Evolutionary conservation across 352 stramenopile species (phyloP), one percentile per base, ranked within the genome.

Genomic region (Globisporangium lucens): DNA sequence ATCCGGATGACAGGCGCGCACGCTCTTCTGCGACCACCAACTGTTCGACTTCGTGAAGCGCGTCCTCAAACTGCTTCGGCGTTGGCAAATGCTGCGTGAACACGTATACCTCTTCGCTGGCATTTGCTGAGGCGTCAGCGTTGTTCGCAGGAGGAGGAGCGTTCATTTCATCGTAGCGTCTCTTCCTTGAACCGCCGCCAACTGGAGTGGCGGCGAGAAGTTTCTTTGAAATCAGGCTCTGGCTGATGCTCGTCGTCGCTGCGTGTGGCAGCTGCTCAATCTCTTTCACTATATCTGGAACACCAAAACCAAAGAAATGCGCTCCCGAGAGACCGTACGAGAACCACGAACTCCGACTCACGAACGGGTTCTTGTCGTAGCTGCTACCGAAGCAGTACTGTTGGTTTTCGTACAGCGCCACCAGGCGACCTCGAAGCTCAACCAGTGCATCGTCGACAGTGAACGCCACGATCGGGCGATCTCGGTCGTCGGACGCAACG

Each of bases 51-150:
- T 91, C 82, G 22, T 82, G 77, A 67, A 96, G 83, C 1, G 95
- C 86, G 10, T 91, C 74, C 17, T 91, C 83, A 61, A 98, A 89
- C 46, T 79, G 75, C 29, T 91, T 74, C 4, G 79, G 49, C 6
- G 81, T 78, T 47, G 94, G 94, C 38, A 97, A 67, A 4, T 78
- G 65, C 64, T 94, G 90, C 20, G 82, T 90, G 68, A 98, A 98
- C 33, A 87, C 75, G 63, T 98, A 98, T 7, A 74, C 73, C 4
- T 90, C 66, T 24, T 74, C 73, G 17, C 85, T 73, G 1, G 68
- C 68, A 47, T 47, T 47, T 20, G 12, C 15, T 6, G 41, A 13
- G 7, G 13, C 15, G 15, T 47, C 41, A 20, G 15, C 1, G 15
- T 7, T 47, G 41, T 8, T 29, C 49, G 15, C 30, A 43, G 33